Base-by-base conservation (phyloP, 2,329 filamentous ascomycete genomes). In the Aureobasidium leucospermi region DNA sequence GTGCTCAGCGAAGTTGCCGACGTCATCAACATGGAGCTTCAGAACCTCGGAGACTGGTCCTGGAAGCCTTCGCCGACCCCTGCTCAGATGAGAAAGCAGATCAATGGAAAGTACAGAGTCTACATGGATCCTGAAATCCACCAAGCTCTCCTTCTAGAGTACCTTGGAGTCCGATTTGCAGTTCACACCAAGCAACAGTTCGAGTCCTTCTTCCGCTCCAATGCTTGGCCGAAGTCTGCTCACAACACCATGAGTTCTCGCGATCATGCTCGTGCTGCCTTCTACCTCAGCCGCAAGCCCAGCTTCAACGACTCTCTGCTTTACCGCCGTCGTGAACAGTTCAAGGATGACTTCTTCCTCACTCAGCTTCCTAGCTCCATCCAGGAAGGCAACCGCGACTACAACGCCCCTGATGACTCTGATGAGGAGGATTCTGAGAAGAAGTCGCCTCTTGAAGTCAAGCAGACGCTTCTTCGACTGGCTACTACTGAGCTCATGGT, bases 121-220 rank as follows among this genome's bases (percentile, higher is more conserved):
- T 83, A 78, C 65, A 81, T 83, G 74, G 80, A 84, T 52, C 80
- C 82, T 63, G 83, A 85, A 62, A 71, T 83, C 19, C 75, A 83
- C 7, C 79, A 83, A 63, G 77, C 79, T 1, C 74, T 84, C 7
- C 73, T 84, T 28, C 67, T 83, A 2, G 79, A 84, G 46, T 81
- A 77, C 62, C 73, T 84, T 38, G 81, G 81, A 6, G 69, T 79
- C 4, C 75, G 74, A 52, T 83, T 79, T 77, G 74, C 78, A 1
- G 74, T 80, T 4, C 69, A 74, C 36, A 73, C 83, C 63, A 79
- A 78, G 48, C 46, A 66, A 7, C 71, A 67, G 0, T 78, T 82
- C 48, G 58, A 36, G 0, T 71, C 75, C 51, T 71, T 59, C 43
- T 32, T 74, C 48, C 59, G 65, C 10, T 75, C 71, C 13, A 65